phyloP scores from a whole-genome alignment of 1,284 basidiomycete genomes.

The Puccinia hordei region DNA sequence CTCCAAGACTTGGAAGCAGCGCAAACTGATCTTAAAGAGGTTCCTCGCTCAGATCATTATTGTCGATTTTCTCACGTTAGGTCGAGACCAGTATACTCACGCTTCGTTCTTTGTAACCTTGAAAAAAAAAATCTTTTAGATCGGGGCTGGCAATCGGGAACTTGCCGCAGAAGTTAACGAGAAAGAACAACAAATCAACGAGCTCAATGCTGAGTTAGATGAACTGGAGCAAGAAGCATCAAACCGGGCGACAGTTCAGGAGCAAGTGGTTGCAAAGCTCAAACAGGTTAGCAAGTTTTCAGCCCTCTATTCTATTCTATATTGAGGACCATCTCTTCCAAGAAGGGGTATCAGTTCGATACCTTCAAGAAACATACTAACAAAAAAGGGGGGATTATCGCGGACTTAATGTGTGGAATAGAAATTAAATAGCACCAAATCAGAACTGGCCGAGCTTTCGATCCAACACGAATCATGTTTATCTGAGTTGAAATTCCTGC shows the following conservation, averaged over 20 bases:
- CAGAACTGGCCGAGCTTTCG: slow-evolving; percentile 55
- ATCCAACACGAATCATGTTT: slow-evolving; percentile 55
- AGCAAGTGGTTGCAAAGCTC: slow-evolving; percentile 70
- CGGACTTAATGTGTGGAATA: slow-evolving; percentile 51
- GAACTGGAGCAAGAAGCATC: slow-evolving; percentile 66
- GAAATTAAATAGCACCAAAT: slow-evolving; percentile 54
- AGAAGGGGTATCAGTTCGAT: background rate
- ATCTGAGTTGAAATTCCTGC: slow-evolving; percentile 57
- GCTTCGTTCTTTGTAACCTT: background rate
- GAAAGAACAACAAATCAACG: slow-evolving; percentile 56
- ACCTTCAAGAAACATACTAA: slow-evolving; percentile 9
- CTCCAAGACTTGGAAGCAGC: slow-evolving; percentile 70
- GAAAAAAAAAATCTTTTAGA: slow-evolving; percentile 60
- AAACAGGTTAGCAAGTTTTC: slow-evolving; percentile 68
- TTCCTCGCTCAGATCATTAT: slow-evolving; percentile 60
- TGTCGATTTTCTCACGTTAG: slow-evolving; percentile 5
- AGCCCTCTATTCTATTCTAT: slow-evolving; percentile 23
- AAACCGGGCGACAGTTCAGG: slow-evolving; percentile 71
- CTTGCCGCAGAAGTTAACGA: slow-evolving; percentile 67
- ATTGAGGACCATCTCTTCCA: background rate
- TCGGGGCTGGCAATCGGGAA: slow-evolving; percentile 63
- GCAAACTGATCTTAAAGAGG: slow-evolving; percentile 73
- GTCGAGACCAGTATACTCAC: background rate
- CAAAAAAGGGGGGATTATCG: background rate
- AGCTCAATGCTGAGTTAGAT: slow-evolving; percentile 61